These are phyloP conservation scores for Phytophthora sansomeana DNA, from an alignment of 352 stramenopile species.

Conservation along the genomic window DNA sequence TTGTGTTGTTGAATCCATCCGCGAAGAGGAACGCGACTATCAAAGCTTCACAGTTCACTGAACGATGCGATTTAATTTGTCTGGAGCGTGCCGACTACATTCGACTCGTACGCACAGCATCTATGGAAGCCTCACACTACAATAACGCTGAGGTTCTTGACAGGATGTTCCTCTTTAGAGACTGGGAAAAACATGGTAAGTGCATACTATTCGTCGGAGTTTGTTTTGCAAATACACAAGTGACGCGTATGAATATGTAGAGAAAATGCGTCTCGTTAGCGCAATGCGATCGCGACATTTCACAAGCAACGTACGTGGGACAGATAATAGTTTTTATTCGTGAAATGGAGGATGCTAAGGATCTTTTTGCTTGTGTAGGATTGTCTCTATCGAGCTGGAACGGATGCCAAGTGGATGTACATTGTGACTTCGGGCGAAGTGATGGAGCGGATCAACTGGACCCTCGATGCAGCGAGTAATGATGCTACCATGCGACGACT, in stretches of 20 bases:
- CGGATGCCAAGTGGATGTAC: conserved; percentile 78
- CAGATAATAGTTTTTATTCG: not conserved
- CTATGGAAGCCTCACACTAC: conserved; percentile 84
- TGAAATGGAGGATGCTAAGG: not conserved
- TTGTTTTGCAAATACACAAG: not conserved
- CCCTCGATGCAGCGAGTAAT: conserved; percentile 33
- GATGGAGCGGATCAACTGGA: conserved; percentile 74
- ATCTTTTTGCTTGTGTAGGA: conserved; percentile 40
- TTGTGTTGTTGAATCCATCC: conserved; percentile 75
- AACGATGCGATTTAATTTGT: conserved; percentile 72
- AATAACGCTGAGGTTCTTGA: conserved; percentile 82
- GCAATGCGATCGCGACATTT: conserved; percentile 73
- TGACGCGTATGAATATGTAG: conserved; percentile 21
- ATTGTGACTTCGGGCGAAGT: conserved; percentile 76
- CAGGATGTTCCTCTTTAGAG: conserved; percentile 75
- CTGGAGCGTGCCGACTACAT: conserved; percentile 80
- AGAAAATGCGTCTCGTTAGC: conserved; percentile 81
- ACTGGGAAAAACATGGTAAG: conserved; percentile 75
- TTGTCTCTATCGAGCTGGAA: conserved; percentile 71
- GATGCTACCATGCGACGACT: conserved; percentile 34
- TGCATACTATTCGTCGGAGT: not conserved
- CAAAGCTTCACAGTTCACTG: conserved; percentile 67
- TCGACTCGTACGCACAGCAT: conserved; percentile 72
- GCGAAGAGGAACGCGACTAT: conserved; percentile 77
- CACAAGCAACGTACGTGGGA: conserved; percentile 55